phyloP scores from a whole-genome alignment of 2,329 filamentous ascomycete genomes.

The Xylaria arbuscula region DNA sequence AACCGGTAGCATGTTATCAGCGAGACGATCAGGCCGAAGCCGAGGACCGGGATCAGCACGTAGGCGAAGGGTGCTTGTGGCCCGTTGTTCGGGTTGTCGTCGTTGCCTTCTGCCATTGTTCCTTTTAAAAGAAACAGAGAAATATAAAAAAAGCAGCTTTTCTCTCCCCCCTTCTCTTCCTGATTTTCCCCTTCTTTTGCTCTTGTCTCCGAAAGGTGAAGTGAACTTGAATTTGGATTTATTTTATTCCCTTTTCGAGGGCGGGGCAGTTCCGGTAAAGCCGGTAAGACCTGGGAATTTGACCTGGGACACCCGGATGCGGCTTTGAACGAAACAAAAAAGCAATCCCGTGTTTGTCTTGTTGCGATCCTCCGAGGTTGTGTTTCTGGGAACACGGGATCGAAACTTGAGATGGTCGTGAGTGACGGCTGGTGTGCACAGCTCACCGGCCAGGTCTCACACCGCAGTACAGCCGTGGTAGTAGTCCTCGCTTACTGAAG shows the following conservation, averaged over 20 bases:
- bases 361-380: not conserved
- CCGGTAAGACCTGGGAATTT: too few relatives aligned
- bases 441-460: not conserved
- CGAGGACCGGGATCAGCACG: conserved; percentile 47
- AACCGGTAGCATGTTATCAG: conserved; percentile 46
- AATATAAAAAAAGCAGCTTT: too few relatives aligned
- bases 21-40: conserved; percentile 40
- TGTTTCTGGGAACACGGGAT: conserved; percentile 6
- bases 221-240: too few relatives aligned
- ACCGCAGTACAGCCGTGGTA: not conserved
- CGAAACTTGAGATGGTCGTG: not conserved
- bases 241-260: too few relatives aligned
- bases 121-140: not conserved
- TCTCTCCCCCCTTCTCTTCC: too few relatives aligned
- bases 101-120: conserved; percentile 21
- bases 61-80: conserved; percentile 42
- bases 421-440: not conserved
- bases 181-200: too few relatives aligned
- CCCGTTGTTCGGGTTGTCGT: conserved; percentile 18
- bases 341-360: not conserved
- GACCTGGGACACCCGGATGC: not conserved
- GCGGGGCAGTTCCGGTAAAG: too few relatives aligned
- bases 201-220: too few relatives aligned
- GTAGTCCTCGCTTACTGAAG: conserved; percentile 26
- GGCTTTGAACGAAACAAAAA: not conserved